Percentiles rank a stretch among this genome's conserved stretches.
Conservation (phyloP, 257 asterid genomes). For the Phtheirospermum japonicum region DNA sequence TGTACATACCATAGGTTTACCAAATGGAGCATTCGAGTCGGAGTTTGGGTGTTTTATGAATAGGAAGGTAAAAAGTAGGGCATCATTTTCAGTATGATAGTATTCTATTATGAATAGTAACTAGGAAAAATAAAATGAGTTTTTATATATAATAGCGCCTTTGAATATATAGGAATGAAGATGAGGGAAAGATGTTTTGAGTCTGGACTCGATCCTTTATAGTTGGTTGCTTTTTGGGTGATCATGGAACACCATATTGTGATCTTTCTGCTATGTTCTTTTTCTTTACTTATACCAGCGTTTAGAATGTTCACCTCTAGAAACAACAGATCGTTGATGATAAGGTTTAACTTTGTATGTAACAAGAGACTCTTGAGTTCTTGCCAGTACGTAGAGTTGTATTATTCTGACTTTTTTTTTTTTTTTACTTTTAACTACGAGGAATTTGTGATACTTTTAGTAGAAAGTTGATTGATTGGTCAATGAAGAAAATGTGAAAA, state of each 20-base stretch:
- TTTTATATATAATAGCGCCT: slow-evolving; percentile 12
- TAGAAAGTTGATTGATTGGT: too few species aligned
- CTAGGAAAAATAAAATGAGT: background rate
- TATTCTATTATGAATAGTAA: background rate
- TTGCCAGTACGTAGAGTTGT: background rate
- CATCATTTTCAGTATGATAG: background rate
- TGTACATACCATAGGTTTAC: slow-evolving; percentile 24
- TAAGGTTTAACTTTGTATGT: background rate
- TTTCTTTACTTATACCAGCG: background rate
- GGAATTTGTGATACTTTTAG: background rate
- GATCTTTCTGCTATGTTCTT: slow-evolving; percentile 16
- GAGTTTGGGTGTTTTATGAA: slow-evolving; percentile 8
- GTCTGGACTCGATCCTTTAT: slow-evolving; percentile 14
- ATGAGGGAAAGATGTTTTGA: slow-evolving; percentile 7
- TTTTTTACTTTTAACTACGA: too few species aligned
- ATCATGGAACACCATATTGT: background rate
- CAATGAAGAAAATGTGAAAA: too few species aligned
- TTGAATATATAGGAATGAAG: slow-evolving; percentile 19
- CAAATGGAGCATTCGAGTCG: slow-evolving; percentile 9
- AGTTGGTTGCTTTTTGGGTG: background rate
- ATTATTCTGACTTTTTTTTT: background rate
- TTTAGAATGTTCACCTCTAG: background rate
- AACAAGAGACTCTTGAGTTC: too few species aligned
- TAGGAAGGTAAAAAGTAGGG: slow-evolving; percentile 23
- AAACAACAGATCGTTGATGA: background rate